Evolutionary conservation across 2,329 filamentous ascomycete species (phyloP), one percentile per base, ranked within the genome.

Genomic region (Phyllosticta paracitricarpa): DNA sequence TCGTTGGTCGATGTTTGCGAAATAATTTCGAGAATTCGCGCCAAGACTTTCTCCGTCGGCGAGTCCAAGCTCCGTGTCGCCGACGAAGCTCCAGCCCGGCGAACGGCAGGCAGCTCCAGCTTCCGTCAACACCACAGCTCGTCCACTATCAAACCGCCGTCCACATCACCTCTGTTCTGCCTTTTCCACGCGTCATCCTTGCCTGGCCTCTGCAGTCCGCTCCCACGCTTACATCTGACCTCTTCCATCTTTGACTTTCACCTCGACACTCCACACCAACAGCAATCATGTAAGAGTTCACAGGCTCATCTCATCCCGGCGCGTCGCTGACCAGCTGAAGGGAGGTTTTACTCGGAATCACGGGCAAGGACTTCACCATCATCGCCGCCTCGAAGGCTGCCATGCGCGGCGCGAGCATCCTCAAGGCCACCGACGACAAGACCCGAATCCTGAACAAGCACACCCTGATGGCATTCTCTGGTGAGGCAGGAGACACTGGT

Each of bases 331-430:
- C 57, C 7, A 25, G n/a, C 10, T 8, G 6, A 19, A 97, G 92
- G 94, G 94, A 99, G 86, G 90, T 97, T 75, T 84, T 99, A 74
- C 84, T 99, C 69, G 94, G 94, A 72, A 96, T 99, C 77, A 97
- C 93, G 63, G 95, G 94, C 81, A 96, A 96, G 82, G 95, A 99
- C 84, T 99, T 97, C 77, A 95, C 92, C 80, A 86, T 99, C 83
- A 87, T 99, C 75, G 94, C 91, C 71, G 90, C 94, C 70, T 97
- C 92, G 65, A 97, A 99, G 82, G 94, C 94, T 73, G 90, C 92
- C 71, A 97, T 97, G 92, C 87, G 94, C 80, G 94, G 94, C 71
- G 90, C 91, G 66, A 97, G 93, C 63, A 89, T 99, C 76, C 87
- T 99, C 73, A 99, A 99, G 79, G 85, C 90, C 62, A 84, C 86